phyloP scores from a whole-genome alignment of 78 protist genomes.

The Polysphondylium violaceum region DNA sequence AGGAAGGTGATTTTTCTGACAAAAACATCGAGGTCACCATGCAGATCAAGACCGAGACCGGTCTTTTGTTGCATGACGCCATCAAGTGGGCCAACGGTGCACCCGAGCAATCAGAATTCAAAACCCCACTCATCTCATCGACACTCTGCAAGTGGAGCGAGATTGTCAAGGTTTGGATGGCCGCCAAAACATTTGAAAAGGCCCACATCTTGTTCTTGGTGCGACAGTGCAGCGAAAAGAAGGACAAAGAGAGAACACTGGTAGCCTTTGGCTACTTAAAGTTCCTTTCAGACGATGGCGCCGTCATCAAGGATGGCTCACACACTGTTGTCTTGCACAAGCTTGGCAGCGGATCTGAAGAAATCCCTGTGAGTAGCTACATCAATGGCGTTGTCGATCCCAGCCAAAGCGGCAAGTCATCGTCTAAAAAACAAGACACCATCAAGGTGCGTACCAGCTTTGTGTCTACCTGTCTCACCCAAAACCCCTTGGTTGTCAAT shows the following conservation, averaged over 20 bases:
- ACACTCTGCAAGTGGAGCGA: conserved; percentile 18
- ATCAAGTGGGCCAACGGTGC: conserved; percentile 75
- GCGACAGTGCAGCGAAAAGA: conserved; percentile 58
- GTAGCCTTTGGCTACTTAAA: conserved; percentile 42
- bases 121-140: conserved; percentile 6
- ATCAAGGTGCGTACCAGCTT: conserved; percentile 30
- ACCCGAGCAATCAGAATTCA: conserved; percentile 31
- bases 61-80: conserved; percentile 34
- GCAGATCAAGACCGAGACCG: conserved; percentile 28
- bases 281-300: conserved; percentile 50
- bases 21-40: conserved; percentile 62
- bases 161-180: conserved; percentile 49
- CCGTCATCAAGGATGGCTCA: conserved; percentile 38
- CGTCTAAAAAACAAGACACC: conserved; percentile 28
- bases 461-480: conserved; percentile 65
- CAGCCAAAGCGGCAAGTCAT: background rate
- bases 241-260: conserved; percentile 55
- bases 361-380: conserved; percentile 31
- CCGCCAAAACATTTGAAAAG: conserved; percentile 42
- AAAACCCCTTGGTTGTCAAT: conserved; percentile 53
- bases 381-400: conserved; percentile 50
- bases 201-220: conserved; percentile 51
- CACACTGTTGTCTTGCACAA: conserved; percentile 23
- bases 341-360: conserved; percentile 5
- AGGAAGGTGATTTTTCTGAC: conserved; percentile 76